Percentiles rank a stretch among this genome's conserved stretches.
Conservation (phyloP, 108 stramenopile genomes). For the Aurantiochytrium sp. region DNA sequence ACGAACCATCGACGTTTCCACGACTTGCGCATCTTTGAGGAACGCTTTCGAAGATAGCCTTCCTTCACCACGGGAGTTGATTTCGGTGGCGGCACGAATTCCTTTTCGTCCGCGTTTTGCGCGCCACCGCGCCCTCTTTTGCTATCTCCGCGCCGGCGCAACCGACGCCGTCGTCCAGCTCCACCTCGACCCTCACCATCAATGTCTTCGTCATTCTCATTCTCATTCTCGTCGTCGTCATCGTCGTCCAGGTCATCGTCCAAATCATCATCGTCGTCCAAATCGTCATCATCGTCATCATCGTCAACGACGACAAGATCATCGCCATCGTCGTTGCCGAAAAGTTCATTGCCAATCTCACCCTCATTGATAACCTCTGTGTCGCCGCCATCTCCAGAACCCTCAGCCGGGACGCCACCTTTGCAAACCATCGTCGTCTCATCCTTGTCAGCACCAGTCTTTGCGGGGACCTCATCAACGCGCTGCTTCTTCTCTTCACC, state of each 20-base stretch:
- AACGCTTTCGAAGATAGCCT: neutral
- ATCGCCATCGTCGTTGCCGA: neutral
- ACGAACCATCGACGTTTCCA: slow-evolving; percentile 29
- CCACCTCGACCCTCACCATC: neutral
- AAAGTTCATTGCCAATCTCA: no score
- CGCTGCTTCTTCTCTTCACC: neutral
- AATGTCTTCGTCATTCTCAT: neutral
- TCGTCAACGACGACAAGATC: neutral
- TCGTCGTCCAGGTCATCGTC: neutral
- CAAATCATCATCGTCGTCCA: neutral
- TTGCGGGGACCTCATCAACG: no score
- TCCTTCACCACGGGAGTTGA: neutral
- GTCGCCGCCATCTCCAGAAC: no score
- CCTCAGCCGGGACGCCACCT: no score
- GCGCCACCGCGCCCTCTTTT: no score
- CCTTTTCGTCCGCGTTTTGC: no score
- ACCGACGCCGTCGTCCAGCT: neutral
- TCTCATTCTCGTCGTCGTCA: neutral
- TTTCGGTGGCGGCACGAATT: neutral
- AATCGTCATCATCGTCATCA: neutral
- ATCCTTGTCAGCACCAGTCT: no score
- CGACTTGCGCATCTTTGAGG: neutral
- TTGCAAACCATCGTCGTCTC: no score
- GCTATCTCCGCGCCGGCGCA: neutral
- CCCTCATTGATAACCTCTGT: no score